Conservation (phyloP, 2,329 filamentous ascomycete genomes). For the Fusarium pseudograminearum region DNA sequence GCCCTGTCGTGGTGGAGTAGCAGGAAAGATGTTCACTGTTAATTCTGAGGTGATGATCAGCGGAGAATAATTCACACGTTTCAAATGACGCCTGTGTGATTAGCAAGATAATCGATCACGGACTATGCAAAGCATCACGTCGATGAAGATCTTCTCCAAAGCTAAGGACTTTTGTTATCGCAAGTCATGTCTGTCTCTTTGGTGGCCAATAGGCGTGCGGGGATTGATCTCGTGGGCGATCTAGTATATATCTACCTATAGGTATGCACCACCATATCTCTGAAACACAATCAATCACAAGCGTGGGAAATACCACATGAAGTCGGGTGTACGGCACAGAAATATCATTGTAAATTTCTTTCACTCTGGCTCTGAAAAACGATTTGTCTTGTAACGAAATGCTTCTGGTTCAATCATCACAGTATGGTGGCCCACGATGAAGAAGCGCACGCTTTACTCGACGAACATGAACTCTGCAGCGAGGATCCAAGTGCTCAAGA, state of each 20-base stretch:
- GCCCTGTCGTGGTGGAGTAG: background rate
- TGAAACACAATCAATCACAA: no score
- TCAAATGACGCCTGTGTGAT: constrained; percentile 4
- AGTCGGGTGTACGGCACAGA: constrained; percentile 10
- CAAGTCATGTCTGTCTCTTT: no score
- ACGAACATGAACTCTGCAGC: background rate
- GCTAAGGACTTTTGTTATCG: no score
- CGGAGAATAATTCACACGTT: constrained; percentile 6
- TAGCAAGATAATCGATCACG: constrained; percentile 1
- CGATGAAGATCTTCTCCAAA: constrained; percentile 12
- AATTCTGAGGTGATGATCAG: background rate
- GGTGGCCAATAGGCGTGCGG: background rate
- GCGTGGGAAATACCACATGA: no score
- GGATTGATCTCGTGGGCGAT: constrained; percentile 23
- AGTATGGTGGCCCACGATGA: constrained; percentile 22
- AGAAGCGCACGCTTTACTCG: constrained; percentile 15
- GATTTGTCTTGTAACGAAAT: no score
- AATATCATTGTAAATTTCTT: background rate
- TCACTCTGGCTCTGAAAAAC: no score
- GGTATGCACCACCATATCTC: no score
- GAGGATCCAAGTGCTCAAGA: background rate
- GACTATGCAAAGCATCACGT: no score
- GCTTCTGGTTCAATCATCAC: background rate
- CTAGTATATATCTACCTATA: background rate
- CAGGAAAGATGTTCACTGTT: background rate